These are phyloP conservation scores for Pythium insidiosum DNA, from an alignment of 352 stramenopile genomes.

Conservation along the genomic window DNA sequence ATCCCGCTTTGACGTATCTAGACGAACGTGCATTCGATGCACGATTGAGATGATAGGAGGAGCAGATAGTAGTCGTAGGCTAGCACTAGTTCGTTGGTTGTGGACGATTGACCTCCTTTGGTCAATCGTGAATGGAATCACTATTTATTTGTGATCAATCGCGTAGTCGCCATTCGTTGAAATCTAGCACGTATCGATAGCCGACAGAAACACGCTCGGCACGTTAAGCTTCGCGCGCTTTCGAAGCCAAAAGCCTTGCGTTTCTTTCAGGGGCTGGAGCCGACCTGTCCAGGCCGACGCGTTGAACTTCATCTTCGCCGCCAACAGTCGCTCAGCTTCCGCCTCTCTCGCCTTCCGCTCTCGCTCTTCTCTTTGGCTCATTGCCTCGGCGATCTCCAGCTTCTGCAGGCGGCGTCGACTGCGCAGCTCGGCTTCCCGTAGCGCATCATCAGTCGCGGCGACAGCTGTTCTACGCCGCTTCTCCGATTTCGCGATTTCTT, in stretches of 20 bases:
- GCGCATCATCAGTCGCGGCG: constrained; percentile 67
- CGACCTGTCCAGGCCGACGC: constrained; percentile 40
- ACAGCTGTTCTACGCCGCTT: constrained; percentile 71
- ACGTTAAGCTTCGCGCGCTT: constrained; percentile 55
- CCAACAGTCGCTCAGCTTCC: constrained; percentile 29
- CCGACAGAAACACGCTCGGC: constrained; percentile 28
- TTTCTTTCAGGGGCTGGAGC: constrained; percentile 22
- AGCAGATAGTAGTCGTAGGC: too few species aligned
- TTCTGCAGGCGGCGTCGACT: constrained; percentile 64
- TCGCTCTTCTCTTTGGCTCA: constrained; percentile 50
- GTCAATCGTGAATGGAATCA: too few species aligned
- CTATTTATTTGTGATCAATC: too few species aligned
- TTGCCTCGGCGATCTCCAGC: constrained; percentile 55
- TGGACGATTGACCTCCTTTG: too few species aligned
- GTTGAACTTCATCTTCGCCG: constrained; percentile 61
- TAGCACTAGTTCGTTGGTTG: too few species aligned
- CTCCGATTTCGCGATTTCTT: constrained; percentile 69
- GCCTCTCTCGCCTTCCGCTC: constrained; percentile 40
- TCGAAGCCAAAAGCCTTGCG: constrained; percentile 42
- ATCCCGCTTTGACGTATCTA: too few species aligned
- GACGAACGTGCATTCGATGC: too few species aligned
- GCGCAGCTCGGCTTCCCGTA: constrained; percentile 69
- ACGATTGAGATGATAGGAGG: too few species aligned
- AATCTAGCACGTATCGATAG: constrained; percentile 15
- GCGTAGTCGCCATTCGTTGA: too few species aligned